A percentile compares a stretch with the other conserved stretches of the same genome.
Evolutionary conservation across 257 asterid species (phyloP).

Genomic region (Nicotiana attenuata): DNA sequence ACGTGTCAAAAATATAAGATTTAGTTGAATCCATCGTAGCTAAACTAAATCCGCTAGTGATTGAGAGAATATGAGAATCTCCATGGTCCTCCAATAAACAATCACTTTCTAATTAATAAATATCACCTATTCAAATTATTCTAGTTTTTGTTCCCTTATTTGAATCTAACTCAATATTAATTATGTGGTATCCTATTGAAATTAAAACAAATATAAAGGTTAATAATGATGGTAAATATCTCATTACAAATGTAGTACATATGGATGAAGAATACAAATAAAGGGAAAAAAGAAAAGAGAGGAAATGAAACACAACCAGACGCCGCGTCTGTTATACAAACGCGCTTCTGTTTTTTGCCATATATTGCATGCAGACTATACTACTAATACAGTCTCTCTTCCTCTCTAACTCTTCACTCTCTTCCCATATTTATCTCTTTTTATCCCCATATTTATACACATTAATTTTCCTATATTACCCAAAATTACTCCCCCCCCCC

Average conservation of each 20-base stretch:
- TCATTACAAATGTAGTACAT: too few relatives aligned
- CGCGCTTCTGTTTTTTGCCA: slow-evolving; percentile 12
- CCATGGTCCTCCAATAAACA: background rate
- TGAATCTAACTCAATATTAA: background rate
- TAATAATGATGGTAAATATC: too few relatives aligned
- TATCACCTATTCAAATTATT: background rate
- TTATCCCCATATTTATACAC: background rate
- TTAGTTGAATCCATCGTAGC: too few relatives aligned
- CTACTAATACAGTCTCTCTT: slow-evolving; percentile 1
- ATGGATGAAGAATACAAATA: too few relatives aligned
- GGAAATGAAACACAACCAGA: background rate
- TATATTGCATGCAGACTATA: slow-evolving; percentile 33
- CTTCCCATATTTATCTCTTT: slow-evolving; percentile 8
- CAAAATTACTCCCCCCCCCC: background rate
- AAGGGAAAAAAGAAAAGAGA: too few relatives aligned
- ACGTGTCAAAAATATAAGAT: too few relatives aligned
- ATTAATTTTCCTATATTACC: slow-evolving; percentile 12
- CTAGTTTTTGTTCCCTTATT: background rate
- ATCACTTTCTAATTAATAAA: background rate
- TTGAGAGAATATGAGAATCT: background rate
- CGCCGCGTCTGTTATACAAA: background rate
- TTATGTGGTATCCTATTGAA: background rate
- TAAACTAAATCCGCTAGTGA: too few relatives aligned
- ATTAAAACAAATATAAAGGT: background rate
- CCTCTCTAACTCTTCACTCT: slow-evolving; percentile 18